phyloP scores from a whole-genome alignment of 371 early-diverging fungal species.

The Thermomucor indicae-seudaticae region DNA sequence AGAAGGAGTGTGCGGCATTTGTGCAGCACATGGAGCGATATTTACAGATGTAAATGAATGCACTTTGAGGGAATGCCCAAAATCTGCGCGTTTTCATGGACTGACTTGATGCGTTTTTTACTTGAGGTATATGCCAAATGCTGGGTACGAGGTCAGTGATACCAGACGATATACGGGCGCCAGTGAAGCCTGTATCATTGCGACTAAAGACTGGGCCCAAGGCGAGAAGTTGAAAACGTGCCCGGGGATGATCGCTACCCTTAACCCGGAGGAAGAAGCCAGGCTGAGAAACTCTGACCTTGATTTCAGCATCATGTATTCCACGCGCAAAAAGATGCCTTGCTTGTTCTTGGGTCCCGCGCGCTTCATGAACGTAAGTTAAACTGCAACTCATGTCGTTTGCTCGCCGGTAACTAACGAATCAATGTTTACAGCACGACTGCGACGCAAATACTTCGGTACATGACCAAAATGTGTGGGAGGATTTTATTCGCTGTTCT shows the following conservation, averaged over 20 bases:
- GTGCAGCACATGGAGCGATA: conserved; percentile 47
- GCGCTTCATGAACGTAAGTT: conserved; percentile 79
- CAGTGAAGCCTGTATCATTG: conserved; percentile 64
- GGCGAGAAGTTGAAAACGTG: conserved; percentile 76
- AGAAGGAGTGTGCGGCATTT: conserved; percentile 34
- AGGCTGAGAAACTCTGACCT: conserved; percentile 57
- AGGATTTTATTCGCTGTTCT: too few species aligned
- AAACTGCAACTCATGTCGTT: not conserved
- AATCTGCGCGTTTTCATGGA: too few species aligned
- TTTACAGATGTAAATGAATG: conserved; percentile 42
- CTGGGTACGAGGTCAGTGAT: conserved; percentile 81
- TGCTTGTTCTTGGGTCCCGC: conserved; percentile 93
- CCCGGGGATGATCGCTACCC: conserved; percentile 68
- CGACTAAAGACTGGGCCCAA: conserved; percentile 65
- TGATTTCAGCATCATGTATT: conserved; percentile 89
- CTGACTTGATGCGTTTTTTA: conserved; percentile 52
- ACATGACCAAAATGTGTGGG: too few species aligned
- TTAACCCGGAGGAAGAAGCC: conserved; percentile 68
- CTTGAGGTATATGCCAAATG: conserved; percentile 78
- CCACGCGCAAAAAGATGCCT: conserved; percentile 60
- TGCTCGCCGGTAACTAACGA: not conserved
- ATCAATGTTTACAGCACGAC: conserved; percentile 66
- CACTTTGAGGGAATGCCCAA: too few species aligned
- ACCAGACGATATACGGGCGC: conserved; percentile 75
- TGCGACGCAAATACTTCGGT: conserved; percentile 84